Evolutionary conservation across 805 yeast genomes (phyloP), one percentile per base, ranked within the genome.

Genomic region (Dipodascopsis uninucleata): DNA sequence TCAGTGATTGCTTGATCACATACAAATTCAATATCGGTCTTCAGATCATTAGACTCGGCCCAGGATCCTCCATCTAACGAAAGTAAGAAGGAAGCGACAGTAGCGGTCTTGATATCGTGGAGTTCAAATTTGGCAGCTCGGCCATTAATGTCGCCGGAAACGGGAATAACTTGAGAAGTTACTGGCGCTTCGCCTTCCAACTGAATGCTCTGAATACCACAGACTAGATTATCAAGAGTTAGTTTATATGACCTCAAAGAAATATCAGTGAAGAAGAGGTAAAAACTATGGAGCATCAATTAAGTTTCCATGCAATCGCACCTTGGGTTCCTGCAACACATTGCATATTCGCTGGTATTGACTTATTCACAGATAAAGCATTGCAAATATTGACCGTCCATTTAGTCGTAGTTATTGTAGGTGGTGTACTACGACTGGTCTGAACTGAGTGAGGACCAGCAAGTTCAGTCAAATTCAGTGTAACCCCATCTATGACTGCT

Each of bases 321-420:
- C 55, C 54, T 53, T 84, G 85, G 1, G 89, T 77, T 51, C 82
- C 79, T 36, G 68, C 67, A 0, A 88, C 82, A 65, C 97, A 89
- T 23, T 71, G 71, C 4, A 57, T 54, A 7, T 71, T 67, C 6
- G 68, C 61, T 0, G 64, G 61, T 2, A 8, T 66, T 63, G 7
- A 61, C 64, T 8, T 59, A 59, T 17, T 58, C 48, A n/a, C 29
- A 12, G 29, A 12, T n/a, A 72, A 61, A 0, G 75, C 67, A 36
- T 77, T 79, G 66, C 95, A 86, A 6, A 87, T 69, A 39, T 86
- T 82, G 28, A 89, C 52, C 58, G 72, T 78, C 89, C 96, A 85
- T 2, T 76, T 71, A 26, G 71, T 64, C 39, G 68, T 72, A 1
- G 84, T 77, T 25, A 63, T 66, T 9, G 90, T 76, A 1, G 98